Percentiles rank a stretch among this genome's conserved stretches.
Conservation (phyloP, 768 basidiomycete genomes). For the Boletus pseudo-olivaceus region DNA sequence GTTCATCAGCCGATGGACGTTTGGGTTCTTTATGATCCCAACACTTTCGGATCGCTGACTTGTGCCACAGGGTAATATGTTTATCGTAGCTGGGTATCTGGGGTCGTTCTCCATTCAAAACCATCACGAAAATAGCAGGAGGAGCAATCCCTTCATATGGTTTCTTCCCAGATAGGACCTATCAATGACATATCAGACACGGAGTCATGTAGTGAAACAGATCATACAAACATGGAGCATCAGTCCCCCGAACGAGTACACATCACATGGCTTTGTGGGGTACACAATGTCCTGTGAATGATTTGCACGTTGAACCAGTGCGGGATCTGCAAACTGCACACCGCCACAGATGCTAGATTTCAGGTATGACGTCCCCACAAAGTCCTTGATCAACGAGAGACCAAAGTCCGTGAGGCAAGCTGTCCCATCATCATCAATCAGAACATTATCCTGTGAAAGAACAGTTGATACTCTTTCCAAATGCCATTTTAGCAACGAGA, state of each 20-base stretch:
- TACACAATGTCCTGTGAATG: not conserved
- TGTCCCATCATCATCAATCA: conserved; percentile 36
- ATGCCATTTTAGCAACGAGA: not conserved
- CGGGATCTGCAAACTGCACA: conserved; percentile 46
- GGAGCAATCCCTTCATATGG: conserved; percentile 12
- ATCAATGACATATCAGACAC: conserved; percentile 6
- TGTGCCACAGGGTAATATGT: conserved; percentile 1
- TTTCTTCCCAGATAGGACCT: conserved; percentile 21
- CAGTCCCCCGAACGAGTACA: conserved; percentile 37
- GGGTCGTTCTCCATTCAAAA: conserved; percentile 13
- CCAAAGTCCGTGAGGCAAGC: conserved; percentile 52
- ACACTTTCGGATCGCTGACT: conserved; percentile 11
- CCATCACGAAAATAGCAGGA: not conserved
- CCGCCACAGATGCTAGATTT: conserved; percentile 37
- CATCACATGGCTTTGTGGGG: conserved; percentile 21
- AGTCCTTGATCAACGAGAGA: conserved; percentile 28
- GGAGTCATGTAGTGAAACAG: not conserved
- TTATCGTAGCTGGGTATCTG: conserved; percentile 3
- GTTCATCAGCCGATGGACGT: conserved; percentile 17
- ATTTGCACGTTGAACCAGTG: conserved; percentile 14
- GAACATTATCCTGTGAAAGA: conserved; percentile 35
- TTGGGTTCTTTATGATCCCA: conserved; percentile 14
- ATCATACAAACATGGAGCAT: conserved; percentile 23
- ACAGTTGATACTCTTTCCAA: not conserved
- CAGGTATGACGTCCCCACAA: conserved; percentile 26